Evolutionary conservation across 257 asterid species (phyloP).

Genomic region (Handroanthus guayacan): DNA sequence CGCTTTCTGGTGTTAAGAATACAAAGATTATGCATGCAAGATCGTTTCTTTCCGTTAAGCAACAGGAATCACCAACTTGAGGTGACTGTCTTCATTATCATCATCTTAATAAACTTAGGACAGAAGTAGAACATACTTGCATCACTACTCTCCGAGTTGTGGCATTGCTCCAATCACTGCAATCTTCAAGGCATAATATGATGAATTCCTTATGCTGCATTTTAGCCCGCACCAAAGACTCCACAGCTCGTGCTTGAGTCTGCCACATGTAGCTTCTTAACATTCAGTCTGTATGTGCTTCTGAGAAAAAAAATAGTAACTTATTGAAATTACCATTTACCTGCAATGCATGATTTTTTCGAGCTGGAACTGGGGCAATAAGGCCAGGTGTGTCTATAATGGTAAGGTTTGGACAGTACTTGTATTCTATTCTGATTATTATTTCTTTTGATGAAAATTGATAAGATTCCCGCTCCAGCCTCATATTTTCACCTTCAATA

Average conservation of each 20-base stretch:
- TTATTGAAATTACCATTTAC: constrained; percentile 39
- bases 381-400: constrained; percentile 87
- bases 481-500: constrained; percentile 81
- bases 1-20: neutral
- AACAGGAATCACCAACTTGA: constrained; percentile 25
- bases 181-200: constrained; percentile 97
- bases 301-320: constrained; percentile 32
- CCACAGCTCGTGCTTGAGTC: constrained; percentile 97
- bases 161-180: constrained; percentile 97
- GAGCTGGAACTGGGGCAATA: constrained; percentile 78
- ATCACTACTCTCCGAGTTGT: constrained; percentile 92
- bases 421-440: constrained; percentile 66
- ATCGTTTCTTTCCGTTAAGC: constrained; percentile 22
- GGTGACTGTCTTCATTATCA: neutral
- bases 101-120: constrained; percentile 22
- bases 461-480: constrained; percentile 69
- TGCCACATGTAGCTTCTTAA: constrained; percentile 46
- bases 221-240: constrained; percentile 87
- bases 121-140: constrained; percentile 66
- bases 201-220: constrained; percentile 97
- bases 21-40: neutral
- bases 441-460: constrained; percentile 78
- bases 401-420: constrained; percentile 76
- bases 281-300: constrained; percentile 29
- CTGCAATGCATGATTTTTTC: constrained; percentile 86